Evolutionary conservation across 2,329 filamentous ascomycete species (phyloP), one percentile per base, ranked within the genome.

Genomic region (Clarireedia homoeocarpa): DNA sequence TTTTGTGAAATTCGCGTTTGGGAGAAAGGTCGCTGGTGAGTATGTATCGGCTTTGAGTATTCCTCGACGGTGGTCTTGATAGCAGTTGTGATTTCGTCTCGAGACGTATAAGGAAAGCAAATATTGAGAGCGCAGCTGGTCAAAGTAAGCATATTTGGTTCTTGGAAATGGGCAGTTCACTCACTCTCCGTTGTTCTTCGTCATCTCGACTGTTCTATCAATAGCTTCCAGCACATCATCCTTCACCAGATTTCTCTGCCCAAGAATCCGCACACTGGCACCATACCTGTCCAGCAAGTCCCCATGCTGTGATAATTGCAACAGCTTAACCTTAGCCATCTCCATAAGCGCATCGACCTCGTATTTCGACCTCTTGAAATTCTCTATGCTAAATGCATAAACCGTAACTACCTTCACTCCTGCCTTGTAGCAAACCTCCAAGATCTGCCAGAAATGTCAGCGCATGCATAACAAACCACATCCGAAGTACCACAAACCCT

Each of bases 331-430:
- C 75, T 96, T 96, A 59, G 92, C 92, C 79, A 99, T 90, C 69
- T 95, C 88, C 94, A 99, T 99, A 60, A 99, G 76, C 30, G 90
- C 91, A 69, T 96, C 91, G 7, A 99, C 94, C 71, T 99, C 94
- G 72, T 95, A 94, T 72, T 94, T 91, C 23, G 91, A 92, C 5
- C 94, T 85, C 71, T 97, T 96, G 77, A 96, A 99, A 75, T 99
- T 99, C 73, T 99, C 94, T 67, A 99, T 96, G 69, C 90, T 96
- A 74, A 99, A 99, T 15, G 94, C 94, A 71, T 97, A 99, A 61
- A 99, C 91, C 4, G 94, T 97, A 40, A 99, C 92, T 7, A 95
- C 90, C 71, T 94, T 92, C 61, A 99, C 92, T 54, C 94, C 94
- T 58, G 88, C 91, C 71, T 96, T 96, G 78, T 97, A 99, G 79